Base-by-base conservation (phyloP, 192 early-diverging fungal genomes). In the Backusella sp. region DNA sequence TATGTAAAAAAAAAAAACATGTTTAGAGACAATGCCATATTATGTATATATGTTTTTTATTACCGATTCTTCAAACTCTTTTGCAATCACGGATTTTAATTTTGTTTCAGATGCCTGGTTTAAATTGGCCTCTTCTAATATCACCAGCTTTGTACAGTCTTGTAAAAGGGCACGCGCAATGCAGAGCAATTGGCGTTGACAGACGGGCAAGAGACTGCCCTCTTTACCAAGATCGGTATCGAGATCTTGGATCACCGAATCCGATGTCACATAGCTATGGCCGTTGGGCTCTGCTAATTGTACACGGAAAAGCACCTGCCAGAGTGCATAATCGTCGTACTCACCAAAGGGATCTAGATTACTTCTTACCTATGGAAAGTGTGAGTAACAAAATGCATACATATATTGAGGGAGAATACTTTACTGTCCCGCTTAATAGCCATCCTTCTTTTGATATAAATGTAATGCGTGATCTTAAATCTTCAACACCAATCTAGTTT, bases 101-200 rank as follows among this genome's bases (percentile, higher is more conserved):
- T 83, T 84, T 30, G 87, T 82, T 76, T 98, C 94, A 0, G 93
- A 95, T 23, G 90, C 89, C 0, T 95, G 93, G 0, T 88, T 89
- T 5, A 96, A 93, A 0, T 96, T 96, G 2, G 96, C 96, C 82
- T 96, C 94, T 77, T 96, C 93, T 82, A 95, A 84, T 36, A 96
- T 85, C 68, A 96, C 89, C 32, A 95, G 74, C 3, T 70, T 68
- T 2, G 73, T 74, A 42, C 73, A 66, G 70, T 87, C 83, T 12
- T 87, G 78, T 23, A 88, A 73, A 49, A 88, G 76, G 11, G 87
- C 87, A 32, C 87, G 72, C 0, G 87, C 84, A 14, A 88, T 66
- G 66, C 85, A 86, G 7, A 88, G 52, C 37, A 88, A 52, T 34
- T 88, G 86, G 2, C 84, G 56, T 26, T 88, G 76, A 19, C 79